Base-by-base conservation (phyloP, 306 rosid species). In the Quercus berberidifolia region DNA sequence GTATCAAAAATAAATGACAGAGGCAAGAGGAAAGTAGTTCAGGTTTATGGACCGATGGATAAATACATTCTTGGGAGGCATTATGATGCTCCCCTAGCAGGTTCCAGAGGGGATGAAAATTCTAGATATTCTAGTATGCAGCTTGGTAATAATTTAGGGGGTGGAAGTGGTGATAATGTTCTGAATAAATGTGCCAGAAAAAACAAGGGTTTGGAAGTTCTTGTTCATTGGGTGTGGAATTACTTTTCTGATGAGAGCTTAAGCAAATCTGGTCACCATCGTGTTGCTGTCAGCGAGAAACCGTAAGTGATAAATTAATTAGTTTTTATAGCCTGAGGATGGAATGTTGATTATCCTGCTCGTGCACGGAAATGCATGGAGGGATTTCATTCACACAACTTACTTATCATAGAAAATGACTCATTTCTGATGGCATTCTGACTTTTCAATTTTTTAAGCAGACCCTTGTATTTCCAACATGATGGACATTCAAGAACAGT, bases 401-500 rank as follows among this genome's bases (percentile, higher is more conserved):
- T 74, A 57, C 54, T 43, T 56, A 38, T 13, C 49, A 49, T 28
- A 72, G 30, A 73, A 56, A 43, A 20, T 46, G 59, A 64, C 67
- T 58, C 81, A 54, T 78, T 77, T 76, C 82, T 65, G 58, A 19
- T n/a, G 69, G 80, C 71, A 60, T 80, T 74, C 72, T 77, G 85
- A 77, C 69, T n/a, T 83, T 35, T 18, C 74, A 65, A 26, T 88
- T 79, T 51, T 80, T 75, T 85, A 83, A 59, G 54, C 89, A 94
- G 96, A 82, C 94, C 93, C 56, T 82, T 94, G 83, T 92, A 92
- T 87, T 92, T 94, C 67, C 97, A 94, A 82, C 97, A 94, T 74
- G 90, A 91, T 71, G 98, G 97, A 20, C 98, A 92, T 85, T 94
- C 97, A 26, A 90, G 94, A 88, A 91, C 93, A 67, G 86, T 91